These are phyloP conservation scores for Tolypocladium ovalisporum DNA, from an alignment of 2,329 filamentous ascomycete species.

Conservation along the genomic window DNA sequence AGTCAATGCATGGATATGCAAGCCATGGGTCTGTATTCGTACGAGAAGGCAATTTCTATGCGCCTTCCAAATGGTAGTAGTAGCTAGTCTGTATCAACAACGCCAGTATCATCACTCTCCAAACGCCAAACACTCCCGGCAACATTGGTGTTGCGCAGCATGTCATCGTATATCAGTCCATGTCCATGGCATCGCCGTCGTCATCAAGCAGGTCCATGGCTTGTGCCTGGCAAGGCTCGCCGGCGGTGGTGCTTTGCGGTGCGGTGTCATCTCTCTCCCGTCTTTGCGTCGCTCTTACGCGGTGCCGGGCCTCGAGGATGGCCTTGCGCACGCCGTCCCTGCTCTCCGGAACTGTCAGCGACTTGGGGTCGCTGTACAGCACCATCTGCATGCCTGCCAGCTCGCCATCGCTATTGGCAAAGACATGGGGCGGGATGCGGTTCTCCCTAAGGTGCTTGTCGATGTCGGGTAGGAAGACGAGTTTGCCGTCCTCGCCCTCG, in stretches of 20 bases:
- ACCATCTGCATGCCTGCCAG: slow-evolving; percentile 62
- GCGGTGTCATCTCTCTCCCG: slow-evolving; percentile 20
- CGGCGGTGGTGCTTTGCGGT: neutral
- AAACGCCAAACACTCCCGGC: neutral
- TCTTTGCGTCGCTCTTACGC: slow-evolving; percentile 50
- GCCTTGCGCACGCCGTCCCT: slow-evolving; percentile 71
- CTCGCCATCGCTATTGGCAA: slow-evolving; percentile 45
- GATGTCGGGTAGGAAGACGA: slow-evolving; percentile 78
- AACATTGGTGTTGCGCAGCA: neutral
- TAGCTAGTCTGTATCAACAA: neutral
- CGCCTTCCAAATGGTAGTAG: neutral
- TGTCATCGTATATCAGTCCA: slow-evolving; percentile 37
- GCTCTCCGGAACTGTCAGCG: slow-evolving; percentile 63
- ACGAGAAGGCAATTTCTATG: neutral
- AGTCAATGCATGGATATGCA: neutral
- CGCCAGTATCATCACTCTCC: neutral
- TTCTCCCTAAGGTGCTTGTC: slow-evolving; percentile 66
- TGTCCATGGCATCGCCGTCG: slow-evolving; percentile 57
- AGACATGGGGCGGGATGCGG: slow-evolving; percentile 56
- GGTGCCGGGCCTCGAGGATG: slow-evolving; percentile 66
- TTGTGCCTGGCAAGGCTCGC: neutral
- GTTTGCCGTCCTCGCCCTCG: slow-evolving; percentile 38
- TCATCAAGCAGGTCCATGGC: slow-evolving; percentile 11
- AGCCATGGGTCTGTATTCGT: neutral
- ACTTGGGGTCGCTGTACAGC: slow-evolving; percentile 70